Evolutionary conservation across 345 rosid species (phyloP).

Genomic region (Cochlearia excelsa): DNA sequence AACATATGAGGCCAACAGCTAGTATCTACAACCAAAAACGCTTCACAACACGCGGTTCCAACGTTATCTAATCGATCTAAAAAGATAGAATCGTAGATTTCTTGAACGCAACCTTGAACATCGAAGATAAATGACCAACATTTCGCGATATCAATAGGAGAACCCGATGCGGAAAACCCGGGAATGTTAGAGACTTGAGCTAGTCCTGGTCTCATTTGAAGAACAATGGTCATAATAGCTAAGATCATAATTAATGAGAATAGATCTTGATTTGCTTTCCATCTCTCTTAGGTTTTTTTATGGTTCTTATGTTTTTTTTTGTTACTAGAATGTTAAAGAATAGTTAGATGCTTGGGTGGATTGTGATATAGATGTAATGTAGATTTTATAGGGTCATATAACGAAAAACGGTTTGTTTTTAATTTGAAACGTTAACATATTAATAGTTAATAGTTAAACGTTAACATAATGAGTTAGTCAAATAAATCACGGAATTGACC

Average conservation of each 20-base stretch:
- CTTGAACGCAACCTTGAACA: conserved; percentile 16
- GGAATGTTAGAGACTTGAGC: conserved; percentile 2
- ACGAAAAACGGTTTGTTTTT: background rate
- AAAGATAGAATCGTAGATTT: conserved; percentile 1
- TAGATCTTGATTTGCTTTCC: conserved; percentile 10
- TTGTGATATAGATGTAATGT: background rate
- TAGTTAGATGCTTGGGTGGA: conserved; percentile 2
- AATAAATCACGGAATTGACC: too few relatives aligned
- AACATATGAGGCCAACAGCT: too few relatives aligned
- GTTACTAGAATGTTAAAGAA: background rate
- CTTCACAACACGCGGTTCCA: conserved; percentile 12
- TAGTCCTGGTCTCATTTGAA: conserved; percentile 17
- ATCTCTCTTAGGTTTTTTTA: background rate
- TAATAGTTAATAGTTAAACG: too few relatives aligned
- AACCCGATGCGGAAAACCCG: background rate
- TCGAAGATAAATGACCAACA: conserved; percentile 27
- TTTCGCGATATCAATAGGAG: conserved; percentile 14
- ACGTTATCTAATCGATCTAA: conserved; percentile 5
- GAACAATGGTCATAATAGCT: conserved; percentile 5
- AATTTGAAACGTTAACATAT: conserved; percentile 2
- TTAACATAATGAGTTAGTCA: too few relatives aligned
- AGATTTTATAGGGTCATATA: conserved; percentile 4
- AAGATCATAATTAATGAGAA: background rate
- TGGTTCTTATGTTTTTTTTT: background rate
- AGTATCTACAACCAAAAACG: too few relatives aligned